Conservation (phyloP, 176 grass and related monocot genomes). For the Eragrostis nindensis region DNA sequence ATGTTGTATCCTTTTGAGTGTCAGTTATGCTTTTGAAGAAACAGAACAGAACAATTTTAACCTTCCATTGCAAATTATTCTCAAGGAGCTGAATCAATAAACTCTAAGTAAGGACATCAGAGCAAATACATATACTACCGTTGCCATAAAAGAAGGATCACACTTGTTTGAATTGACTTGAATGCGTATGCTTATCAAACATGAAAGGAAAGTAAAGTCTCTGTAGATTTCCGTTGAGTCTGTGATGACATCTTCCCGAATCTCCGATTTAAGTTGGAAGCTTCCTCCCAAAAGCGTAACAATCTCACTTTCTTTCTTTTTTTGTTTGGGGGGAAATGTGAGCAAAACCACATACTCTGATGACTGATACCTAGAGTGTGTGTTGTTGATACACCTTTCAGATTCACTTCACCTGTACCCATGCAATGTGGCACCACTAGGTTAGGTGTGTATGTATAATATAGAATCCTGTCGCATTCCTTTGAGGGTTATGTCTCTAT, state of each 20-base stretch:
- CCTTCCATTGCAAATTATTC: neutral
- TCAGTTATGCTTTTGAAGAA: neutral
- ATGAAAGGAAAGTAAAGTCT: neutral
- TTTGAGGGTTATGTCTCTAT: neutral
- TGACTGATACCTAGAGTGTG: neutral
- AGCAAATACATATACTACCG: neutral
- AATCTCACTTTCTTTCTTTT: conserved; percentile 3
- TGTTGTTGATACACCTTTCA: neutral
- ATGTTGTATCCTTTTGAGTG: neutral
- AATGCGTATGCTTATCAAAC: neutral
- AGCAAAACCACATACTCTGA: neutral
- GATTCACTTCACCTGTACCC: neutral
- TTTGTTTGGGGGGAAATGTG: conserved; percentile 28
- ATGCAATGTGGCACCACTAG: neutral
- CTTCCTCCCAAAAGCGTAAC: neutral
- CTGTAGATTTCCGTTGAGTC: neutral
- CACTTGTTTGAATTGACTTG: neutral
- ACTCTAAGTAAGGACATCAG: neutral
- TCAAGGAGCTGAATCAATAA: neutral
- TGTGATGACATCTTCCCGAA: neutral
- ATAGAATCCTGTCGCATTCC: neutral
- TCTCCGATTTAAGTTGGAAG: neutral
- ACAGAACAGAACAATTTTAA: neutral
- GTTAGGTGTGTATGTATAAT: neutral
- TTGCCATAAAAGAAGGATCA: neutral